Evolutionary conservation across 2,329 filamentous ascomycete genomes (phyloP).

Genomic region (Lasiodiplodia gonubiensis): DNA sequence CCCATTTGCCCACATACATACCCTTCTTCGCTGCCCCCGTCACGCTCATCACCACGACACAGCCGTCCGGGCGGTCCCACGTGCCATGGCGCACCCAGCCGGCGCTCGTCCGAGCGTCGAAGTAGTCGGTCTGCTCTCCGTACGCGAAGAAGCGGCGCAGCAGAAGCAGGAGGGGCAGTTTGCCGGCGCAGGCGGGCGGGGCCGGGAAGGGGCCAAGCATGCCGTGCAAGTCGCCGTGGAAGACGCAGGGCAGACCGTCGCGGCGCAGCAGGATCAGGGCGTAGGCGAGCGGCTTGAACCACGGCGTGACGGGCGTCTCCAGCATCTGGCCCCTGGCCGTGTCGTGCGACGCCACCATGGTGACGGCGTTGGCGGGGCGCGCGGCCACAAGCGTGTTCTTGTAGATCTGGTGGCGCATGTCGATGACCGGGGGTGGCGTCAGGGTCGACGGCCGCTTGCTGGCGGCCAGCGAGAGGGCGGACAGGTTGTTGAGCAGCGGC

Average conservation of each 20-base stretch:
- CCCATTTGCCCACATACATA: slow-evolving; percentile 67
- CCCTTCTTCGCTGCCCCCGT: slow-evolving; percentile 56
- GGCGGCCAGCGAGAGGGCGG: slow-evolving; percentile 61
- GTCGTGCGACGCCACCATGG: slow-evolving; percentile 75
- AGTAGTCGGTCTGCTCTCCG: slow-evolving; percentile 68
- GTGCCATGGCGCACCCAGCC: slow-evolving; percentile 64
- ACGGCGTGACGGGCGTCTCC: slow-evolving; percentile 65
- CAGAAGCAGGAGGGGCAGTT: slow-evolving; percentile 65
- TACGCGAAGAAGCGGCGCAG: slow-evolving; percentile 71
- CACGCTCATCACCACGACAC: slow-evolving; percentile 61
- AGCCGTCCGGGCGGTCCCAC: slow-evolving; percentile 40
- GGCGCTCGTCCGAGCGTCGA: slow-evolving; percentile 65
- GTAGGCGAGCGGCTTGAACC: slow-evolving; percentile 76
- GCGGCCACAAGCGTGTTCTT: slow-evolving; percentile 63
- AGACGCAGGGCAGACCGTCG: slow-evolving; percentile 69
- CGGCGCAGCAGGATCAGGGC: slow-evolving; percentile 70
- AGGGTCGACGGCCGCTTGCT: slow-evolving; percentile 33
- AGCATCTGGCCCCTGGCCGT: slow-evolving; percentile 69
- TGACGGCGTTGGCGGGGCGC: slow-evolving; percentile 64
- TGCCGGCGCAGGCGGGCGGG: slow-evolving; percentile 59
- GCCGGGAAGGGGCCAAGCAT: slow-evolving; percentile 60
- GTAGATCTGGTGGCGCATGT: slow-evolving; percentile 65
- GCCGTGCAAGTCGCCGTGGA: slow-evolving; percentile 74
- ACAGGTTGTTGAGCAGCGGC: slow-evolving; percentile 72
- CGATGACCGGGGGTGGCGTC: slow-evolving; percentile 45